Evolutionary conservation across 2,329 filamentous ascomycete species (phyloP).

Genomic region (Claviceps pazoutovae): DNA sequence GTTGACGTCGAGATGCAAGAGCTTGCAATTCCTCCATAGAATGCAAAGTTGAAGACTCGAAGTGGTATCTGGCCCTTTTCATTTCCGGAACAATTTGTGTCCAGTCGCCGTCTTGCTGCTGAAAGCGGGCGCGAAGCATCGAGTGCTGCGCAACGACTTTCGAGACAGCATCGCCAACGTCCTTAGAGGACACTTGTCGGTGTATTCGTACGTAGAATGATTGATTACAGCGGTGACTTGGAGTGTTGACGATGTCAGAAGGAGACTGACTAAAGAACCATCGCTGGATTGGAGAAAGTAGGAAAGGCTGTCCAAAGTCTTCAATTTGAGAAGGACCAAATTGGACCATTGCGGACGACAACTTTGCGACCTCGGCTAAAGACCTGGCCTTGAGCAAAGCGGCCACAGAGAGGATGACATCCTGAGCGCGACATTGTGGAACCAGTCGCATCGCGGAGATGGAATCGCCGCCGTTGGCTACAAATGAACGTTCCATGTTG

Average conservation of each 20-base stretch:
- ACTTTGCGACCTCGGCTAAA: background rate
- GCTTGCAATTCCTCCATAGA: background rate
- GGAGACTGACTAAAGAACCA: constrained; percentile 4
- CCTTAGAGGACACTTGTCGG: background rate
- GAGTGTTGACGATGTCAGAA: background rate
- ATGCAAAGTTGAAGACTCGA: background rate
- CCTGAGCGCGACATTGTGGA: constrained; percentile 21
- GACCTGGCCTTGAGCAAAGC: background rate
- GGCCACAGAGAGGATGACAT: constrained; percentile 16
- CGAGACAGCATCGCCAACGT: background rate
- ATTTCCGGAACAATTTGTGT: background rate
- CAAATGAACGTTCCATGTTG: constrained; percentile 20
- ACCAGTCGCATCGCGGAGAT: constrained; percentile 28
- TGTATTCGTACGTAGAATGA: background rate
- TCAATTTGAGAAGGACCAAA: background rate
- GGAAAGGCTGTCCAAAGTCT: background rate
- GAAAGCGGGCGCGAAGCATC: constrained; percentile 6
- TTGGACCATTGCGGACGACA: background rate
- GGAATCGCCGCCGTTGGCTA: constrained; percentile 29
- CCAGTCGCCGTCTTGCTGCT: background rate
- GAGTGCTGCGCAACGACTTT: constrained; percentile 5
- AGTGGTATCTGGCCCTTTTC: background rate
- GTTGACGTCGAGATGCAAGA: constrained; percentile 1
- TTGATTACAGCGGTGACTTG: constrained; percentile 1
- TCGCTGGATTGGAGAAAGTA: constrained; percentile 5